Base-by-base conservation (phyloP, 2,329 filamentous ascomycete genomes). In the Neonectria coccinea region DNA sequence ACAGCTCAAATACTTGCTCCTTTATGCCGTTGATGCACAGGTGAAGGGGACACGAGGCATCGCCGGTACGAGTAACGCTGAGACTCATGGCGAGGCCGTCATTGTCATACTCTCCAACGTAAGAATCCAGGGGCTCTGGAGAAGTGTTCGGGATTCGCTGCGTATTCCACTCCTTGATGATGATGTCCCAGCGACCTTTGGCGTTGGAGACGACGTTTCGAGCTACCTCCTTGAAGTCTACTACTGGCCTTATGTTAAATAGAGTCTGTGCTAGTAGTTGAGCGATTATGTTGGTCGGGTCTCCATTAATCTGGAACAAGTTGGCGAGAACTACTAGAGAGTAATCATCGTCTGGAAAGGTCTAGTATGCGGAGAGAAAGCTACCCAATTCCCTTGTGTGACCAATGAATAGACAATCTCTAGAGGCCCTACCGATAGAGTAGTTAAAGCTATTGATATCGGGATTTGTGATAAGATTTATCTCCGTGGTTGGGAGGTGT, bases 251-350 rank as follows among this genome's bases (percentile, higher is more conserved):
- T 54, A 62, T 53, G 1, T 58, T 41, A 31, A 62, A 62, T 4
- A 62, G 20, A 0, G 39, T 27, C 2, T 62, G 59, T 1, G 54
- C 29, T 3, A 58, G 8, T 2, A 53, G 11, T 36, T 62, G 59
- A 1, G 54, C 48, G 3, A 62, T 45, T 11, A 62, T 41, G 25
- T 58, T 58, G 11, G 53, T 53, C 2, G 59, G 54, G 14, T 58
- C 39, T 10, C 59, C 59, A 6, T 62, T 62, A 12, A 47, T 31
- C 27, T 45, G 36, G 31, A 53, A 62, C 1, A 22, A 52, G 36
- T 58, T 62, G 54, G n/a, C 27, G 22, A 62, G 59, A 39, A 62
- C 59, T 2, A 62, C 59, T 4, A 62, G 44, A 1, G 45, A 25
- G 7, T n/a, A 44, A 25, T 62, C 59, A 3, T 62, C 36, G 14